Conservation (phyloP, 139 green algal species). For the Bryopsis sp. region DNA sequence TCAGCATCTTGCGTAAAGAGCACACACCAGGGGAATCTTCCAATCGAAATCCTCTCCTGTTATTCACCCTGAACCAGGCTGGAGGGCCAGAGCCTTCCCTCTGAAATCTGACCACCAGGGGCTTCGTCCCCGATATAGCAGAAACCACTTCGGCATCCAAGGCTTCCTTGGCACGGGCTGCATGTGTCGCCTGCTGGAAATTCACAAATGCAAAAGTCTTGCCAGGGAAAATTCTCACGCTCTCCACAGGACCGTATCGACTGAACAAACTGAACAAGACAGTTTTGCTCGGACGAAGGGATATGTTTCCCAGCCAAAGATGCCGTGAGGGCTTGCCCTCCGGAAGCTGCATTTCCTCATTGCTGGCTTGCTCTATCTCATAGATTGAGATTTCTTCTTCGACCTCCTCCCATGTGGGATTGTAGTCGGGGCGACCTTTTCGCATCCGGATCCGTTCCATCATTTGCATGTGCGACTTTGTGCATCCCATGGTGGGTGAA, state of each 20-base stretch:
- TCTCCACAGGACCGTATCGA: slow-evolving; percentile 53
- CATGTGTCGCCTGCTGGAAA: slow-evolving; percentile 31
- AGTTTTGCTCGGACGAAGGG: slow-evolving; percentile 48
- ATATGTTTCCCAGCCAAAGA: slow-evolving; percentile 78
- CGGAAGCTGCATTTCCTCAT: too few relatives aligned
- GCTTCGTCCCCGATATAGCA: slow-evolving; percentile 46
- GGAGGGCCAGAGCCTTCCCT: slow-evolving; percentile 29
- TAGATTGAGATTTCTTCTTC: too few relatives aligned
- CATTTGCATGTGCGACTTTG: too few relatives aligned
- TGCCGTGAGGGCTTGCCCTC: slow-evolving; percentile 55
- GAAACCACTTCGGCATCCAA: slow-evolving; percentile 49
- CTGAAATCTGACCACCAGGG: slow-evolving; percentile 61
- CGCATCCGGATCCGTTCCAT: too few relatives aligned
- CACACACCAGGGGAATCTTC: not conserved
- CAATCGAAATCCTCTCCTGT: slow-evolving; percentile 1
- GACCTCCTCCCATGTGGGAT: too few relatives aligned
- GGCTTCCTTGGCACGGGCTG: slow-evolving; percentile 36
- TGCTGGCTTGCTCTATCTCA: too few relatives aligned
- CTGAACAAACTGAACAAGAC: slow-evolving; percentile 54
- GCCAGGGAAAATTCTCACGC: slow-evolving; percentile 58
- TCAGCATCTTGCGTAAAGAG: not conserved
- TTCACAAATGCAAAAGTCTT: slow-evolving; percentile 79
- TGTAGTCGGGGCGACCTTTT: too few relatives aligned
- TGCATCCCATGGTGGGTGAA: too few relatives aligned
- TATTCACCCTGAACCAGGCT: not conserved